A percentile compares a stretch with the other conserved stretches of the same genome.
Conservation (phyloP, 129 eudicot species). For the Calendula officinalis region DNA sequence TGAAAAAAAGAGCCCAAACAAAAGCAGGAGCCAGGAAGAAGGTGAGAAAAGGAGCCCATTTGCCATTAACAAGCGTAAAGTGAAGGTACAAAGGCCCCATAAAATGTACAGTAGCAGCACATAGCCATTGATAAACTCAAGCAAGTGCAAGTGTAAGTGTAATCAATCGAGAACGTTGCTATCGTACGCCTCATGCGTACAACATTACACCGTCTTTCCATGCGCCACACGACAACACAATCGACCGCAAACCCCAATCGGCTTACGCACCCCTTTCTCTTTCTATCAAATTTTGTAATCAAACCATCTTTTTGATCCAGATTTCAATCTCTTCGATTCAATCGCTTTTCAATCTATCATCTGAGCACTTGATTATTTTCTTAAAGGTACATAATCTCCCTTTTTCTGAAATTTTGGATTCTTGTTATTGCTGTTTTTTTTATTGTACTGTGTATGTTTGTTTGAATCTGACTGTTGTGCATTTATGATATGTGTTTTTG, state of each 20-base stretch:
- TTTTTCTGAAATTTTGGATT: constrained; percentile 2
- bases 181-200: constrained; percentile 42
- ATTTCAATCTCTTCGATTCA: constrained; percentile 24
- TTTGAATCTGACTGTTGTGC: constrained; percentile 24
- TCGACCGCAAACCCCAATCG: constrained; percentile 34
- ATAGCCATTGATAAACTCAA: constrained; percentile 26
- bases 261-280: constrained; percentile 27
- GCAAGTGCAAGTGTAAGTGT: not conserved
- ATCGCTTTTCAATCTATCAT: constrained; percentile 24
- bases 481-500: constrained; percentile 18
- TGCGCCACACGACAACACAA: constrained; percentile 35
- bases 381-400: constrained; percentile 22
- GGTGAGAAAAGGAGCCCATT: constrained; percentile 26
- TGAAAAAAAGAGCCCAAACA: not conserved
- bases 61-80: not conserved
- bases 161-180: constrained; percentile 26
- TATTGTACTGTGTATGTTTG: constrained; percentile 20
- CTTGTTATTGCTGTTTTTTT: constrained; percentile 4
- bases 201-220: constrained; percentile 41
- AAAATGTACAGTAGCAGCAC: constrained; percentile 26
- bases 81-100: constrained; percentile 19
- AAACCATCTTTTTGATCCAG: constrained; percentile 16
- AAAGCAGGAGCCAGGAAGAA: constrained; percentile 18
- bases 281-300: constrained; percentile 12
- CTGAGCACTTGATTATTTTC: constrained; percentile 11